Evolutionary conservation across 164 flowering plant genomes (phyloP).

Genomic region (grape (Vitis vinifera)): DNA sequence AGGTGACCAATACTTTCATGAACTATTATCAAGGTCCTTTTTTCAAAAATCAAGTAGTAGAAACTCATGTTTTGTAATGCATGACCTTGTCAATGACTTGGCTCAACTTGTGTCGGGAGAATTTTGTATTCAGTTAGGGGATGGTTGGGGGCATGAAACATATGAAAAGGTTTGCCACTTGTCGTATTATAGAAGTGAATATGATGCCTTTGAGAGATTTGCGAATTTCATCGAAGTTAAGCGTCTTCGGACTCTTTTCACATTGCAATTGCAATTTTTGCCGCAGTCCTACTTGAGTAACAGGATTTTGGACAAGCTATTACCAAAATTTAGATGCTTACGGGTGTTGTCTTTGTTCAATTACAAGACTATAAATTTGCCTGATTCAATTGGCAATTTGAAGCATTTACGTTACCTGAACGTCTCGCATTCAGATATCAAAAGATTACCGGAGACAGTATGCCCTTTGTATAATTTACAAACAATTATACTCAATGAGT

Average conservation of each 20-base stretch:
- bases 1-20: too few relatives aligned
- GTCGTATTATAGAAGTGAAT: too few relatives aligned
- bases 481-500: neutral
- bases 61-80: too few relatives aligned
- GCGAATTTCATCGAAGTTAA: slow-evolving; percentile 6
- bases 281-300: neutral
- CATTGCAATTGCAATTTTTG: neutral
- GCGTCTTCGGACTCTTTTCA: slow-evolving; percentile 26
- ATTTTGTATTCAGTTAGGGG: too few relatives aligned
- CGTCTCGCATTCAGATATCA: slow-evolving; percentile 20
- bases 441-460: neutral
- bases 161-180: too few relatives aligned
- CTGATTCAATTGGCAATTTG: slow-evolving; percentile 20
- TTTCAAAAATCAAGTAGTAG: too few relatives aligned
- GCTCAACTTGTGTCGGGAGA: too few relatives aligned
- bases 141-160: too few relatives aligned
- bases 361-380: slow-evolving; percentile 5
- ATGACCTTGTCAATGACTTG: too few relatives aligned
- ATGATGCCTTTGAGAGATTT: slow-evolving; percentile 6
- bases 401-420: slow-evolving; percentile 30
- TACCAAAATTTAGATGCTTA: slow-evolving; percentile 17
- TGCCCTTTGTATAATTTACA: neutral
- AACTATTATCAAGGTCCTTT: too few relatives aligned
- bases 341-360: slow-evolving; percentile 21
- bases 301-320: slow-evolving; percentile 3